Conservation (phyloP, 495 filamentous ascomycete genomes). For the Platismatia glauca region DNA sequence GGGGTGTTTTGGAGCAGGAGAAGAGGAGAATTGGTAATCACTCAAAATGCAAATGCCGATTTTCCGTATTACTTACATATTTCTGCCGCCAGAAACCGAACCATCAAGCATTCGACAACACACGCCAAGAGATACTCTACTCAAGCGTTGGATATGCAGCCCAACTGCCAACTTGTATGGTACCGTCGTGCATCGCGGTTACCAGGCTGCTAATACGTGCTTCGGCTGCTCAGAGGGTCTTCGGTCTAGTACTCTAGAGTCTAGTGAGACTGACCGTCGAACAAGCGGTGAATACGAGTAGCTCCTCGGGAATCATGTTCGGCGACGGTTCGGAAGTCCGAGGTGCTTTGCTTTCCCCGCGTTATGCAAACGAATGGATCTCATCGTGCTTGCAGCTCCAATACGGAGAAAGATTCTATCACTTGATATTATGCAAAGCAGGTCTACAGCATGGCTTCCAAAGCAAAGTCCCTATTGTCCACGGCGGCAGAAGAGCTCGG, state of each 20-base stretch:
- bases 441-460: constrained; percentile 4
- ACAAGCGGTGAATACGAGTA: neutral
- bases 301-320: neutral
- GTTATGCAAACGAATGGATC: neutral
- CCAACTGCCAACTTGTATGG: neutral
- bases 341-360: neutral
- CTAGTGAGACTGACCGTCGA: neutral
- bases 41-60: neutral
- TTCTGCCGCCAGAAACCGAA: neutral
- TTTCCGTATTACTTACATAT: neutral
- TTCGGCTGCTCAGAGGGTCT: neutral
- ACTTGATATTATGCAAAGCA: neutral
- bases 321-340: neutral
- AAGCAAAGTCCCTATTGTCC: constrained; percentile 1
- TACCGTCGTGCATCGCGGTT: no score
- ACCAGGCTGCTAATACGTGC: no score
- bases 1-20: neutral
- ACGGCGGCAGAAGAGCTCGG: constrained; percentile 28
- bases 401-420: neutral
- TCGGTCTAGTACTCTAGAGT: neutral
- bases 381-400: no score
- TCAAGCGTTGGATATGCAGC: neutral
- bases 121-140: neutral
- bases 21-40: neutral
- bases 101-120: neutral